phyloP scores from a whole-genome alignment of 306 rosid species.

The Fragaria nilgerrensis region DNA sequence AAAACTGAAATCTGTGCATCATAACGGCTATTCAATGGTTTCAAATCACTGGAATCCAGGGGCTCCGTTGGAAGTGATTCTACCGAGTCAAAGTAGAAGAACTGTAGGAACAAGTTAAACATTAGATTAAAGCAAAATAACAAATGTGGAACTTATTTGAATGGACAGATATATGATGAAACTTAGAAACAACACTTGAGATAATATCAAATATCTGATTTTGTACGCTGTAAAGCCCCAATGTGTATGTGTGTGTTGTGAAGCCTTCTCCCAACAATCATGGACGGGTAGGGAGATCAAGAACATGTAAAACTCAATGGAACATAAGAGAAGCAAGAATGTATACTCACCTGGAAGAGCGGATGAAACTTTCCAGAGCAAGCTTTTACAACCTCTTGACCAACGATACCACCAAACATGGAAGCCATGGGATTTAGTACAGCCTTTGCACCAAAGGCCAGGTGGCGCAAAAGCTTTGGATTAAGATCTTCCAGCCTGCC shows the following conservation, averaged over 20 bases:
- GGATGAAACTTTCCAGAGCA: constrained; percentile 99
- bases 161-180: background rate
- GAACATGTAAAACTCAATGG: background rate
- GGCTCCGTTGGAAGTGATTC: constrained; percentile 93
- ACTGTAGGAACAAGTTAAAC: constrained; percentile 48
- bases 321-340: background rate
- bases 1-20: constrained; percentile 98
- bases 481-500: constrained; percentile 66
- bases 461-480: constrained; percentile 65
- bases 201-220: background rate
- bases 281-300: background rate
- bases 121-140: constrained; percentile 18
- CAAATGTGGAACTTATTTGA: background rate
- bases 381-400: constrained; percentile 95
- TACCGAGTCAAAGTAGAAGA: constrained; percentile 88
- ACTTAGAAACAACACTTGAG: background rate
- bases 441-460: constrained; percentile 92
- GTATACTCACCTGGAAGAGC: constrained; percentile 64
- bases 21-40: constrained; percentile 79
- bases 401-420: constrained; percentile 97
- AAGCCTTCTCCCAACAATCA: background rate
- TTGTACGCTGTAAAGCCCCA: background rate
- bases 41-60: constrained; percentile 67
- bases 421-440: constrained; percentile 97
- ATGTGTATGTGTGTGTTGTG: background rate